These are phyloP conservation scores for Sporothrix brunneoviolacea DNA, from an alignment of 2,329 filamentous ascomycete genomes.

Conservation along the genomic window DNA sequence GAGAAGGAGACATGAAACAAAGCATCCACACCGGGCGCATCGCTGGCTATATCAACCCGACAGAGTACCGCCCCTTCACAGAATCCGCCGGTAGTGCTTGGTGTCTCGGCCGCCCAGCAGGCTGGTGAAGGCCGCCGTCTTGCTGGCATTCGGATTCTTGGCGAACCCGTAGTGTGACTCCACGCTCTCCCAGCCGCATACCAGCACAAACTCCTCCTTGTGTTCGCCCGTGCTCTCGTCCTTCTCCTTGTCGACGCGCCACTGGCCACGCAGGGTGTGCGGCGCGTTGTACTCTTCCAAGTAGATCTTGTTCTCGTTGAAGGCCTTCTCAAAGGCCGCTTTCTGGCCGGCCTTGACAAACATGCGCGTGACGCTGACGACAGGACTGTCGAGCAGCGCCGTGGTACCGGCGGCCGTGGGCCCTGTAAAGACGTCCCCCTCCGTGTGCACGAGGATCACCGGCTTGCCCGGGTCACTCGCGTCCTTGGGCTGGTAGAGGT, in stretches of 20 bases:
- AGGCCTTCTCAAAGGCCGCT: slow-evolving; percentile 28
- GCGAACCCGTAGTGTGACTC: slow-evolving; percentile 28
- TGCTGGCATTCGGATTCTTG: slow-evolving; percentile 20
- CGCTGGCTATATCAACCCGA: no score
- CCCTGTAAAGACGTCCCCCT: slow-evolving; percentile 24
- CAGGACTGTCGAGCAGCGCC: slow-evolving; percentile 24
- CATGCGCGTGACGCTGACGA: slow-evolving; percentile 33
- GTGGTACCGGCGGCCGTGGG: slow-evolving; percentile 6
- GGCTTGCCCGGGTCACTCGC: slow-evolving; percentile 16
- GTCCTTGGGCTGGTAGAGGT: slow-evolving; percentile 1
- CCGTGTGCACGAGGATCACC: slow-evolving; percentile 37
- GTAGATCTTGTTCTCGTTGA: slow-evolving; percentile 27
- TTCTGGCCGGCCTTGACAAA: slow-evolving; percentile 26
- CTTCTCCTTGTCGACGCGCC: slow-evolving; percentile 34
- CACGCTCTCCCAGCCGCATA: slow-evolving; percentile 31
- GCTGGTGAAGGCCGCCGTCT: slow-evolving; percentile 18
- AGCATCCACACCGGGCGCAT: no score
- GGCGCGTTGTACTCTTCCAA: slow-evolving; percentile 26
- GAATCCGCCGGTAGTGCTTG: slow-evolving; percentile 28
- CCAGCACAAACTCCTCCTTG: slow-evolving; percentile 35
- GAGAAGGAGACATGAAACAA: no score
- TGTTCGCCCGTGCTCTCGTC: slow-evolving; percentile 13
- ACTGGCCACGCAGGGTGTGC: slow-evolving; percentile 32
- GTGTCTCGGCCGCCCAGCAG: slow-evolving; percentile 19
- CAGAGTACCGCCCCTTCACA: slow-evolving; percentile 17